Base-by-base conservation (phyloP, 2,329 filamentous ascomycete species). In the Cladobotryum protrusum region DNA sequence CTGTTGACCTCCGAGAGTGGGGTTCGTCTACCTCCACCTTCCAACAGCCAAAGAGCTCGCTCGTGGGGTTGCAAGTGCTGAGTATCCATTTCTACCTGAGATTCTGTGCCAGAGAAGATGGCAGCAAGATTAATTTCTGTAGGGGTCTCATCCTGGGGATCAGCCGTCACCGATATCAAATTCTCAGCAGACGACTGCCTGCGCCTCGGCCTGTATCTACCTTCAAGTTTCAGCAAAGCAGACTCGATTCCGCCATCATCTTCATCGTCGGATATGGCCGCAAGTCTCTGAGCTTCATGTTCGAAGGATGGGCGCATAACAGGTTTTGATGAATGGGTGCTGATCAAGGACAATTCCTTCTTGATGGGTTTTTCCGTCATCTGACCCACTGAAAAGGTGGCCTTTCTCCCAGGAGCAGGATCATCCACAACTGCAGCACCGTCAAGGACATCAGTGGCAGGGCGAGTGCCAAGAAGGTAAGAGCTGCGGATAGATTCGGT, bases 221-320 rank as follows among this genome's bases (percentile, higher is more conserved):
- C 93, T 70, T 99, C 93, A 0, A 99, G 76, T 61, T 97, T 99
- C 59, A 91, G 70, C 45, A 99, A 67, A 0, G 93, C 89, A n/a
- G 91, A 90, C 63, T 97, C 93, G 20, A 97, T 84, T 12, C 92
- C 92, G 6, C 89, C 89, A 61, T 95, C 88, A 53, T 84, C 79
- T 14, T 72, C 64, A 35, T 95, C 89, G 61, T 96, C 91, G 0
- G 92, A 89, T 20, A 97, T 88, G 49, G 87, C 84, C 2, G 91
- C 89, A 48, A 99, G 80, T 59, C 88, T 88, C 52, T 91, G 84
- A 1, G 95, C 89, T 60, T 95, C 90, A 3, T 80, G 85, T 66
- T 97, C 89, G 58, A 97, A 96, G 0, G 91, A 96, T 1, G 81
- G 78, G 4, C 81, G 76, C 78, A 83, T 82, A 2, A 74, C 68